Conservation (phyloP, 306 rosid genomes). For the Dalbergia cultrata region DNA sequence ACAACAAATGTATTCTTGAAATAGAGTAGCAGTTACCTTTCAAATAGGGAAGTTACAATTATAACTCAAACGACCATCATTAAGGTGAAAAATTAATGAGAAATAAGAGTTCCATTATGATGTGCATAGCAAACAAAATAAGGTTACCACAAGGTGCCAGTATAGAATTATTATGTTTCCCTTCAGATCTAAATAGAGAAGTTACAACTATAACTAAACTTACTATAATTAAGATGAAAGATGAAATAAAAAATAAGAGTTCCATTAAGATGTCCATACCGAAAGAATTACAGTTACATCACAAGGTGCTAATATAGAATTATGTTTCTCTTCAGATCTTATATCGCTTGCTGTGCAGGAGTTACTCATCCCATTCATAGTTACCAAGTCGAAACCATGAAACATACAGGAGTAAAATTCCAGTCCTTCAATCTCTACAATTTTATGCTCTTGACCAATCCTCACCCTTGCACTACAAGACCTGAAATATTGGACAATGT, state of each 20-base stretch:
- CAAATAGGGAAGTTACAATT: not conserved
- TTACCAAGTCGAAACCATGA: slow-evolving; percentile 57
- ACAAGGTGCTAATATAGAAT: slow-evolving; percentile 83
- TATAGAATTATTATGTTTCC: slow-evolving; percentile 58
- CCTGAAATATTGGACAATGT: slow-evolving; percentile 56
- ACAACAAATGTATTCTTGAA: not conserved
- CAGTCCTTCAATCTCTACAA: slow-evolving; percentile 74
- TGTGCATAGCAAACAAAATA: slow-evolving; percentile 74
- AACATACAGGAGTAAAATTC: slow-evolving; percentile 79
- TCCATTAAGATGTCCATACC: slow-evolving; percentile 60
- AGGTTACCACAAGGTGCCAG: slow-evolving; percentile 82
- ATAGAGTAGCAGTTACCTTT: not conserved
- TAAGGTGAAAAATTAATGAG: slow-evolving; percentile 25
- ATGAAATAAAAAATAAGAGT: slow-evolving; percentile 11
- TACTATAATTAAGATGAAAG: slow-evolving; percentile 31
- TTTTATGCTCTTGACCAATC: slow-evolving; percentile 75
- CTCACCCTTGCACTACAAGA: slow-evolving; percentile 64
- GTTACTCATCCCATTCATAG: slow-evolving; percentile 52
- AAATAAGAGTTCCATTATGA: slow-evolving; percentile 7
- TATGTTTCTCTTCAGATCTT: slow-evolving; percentile 51
- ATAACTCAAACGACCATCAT: not conserved
- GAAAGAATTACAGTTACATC: slow-evolving; percentile 74
- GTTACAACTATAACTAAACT: not conserved
- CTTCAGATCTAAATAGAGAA: slow-evolving; percentile 40
- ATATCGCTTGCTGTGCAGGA: slow-evolving; percentile 39